A percentile compares a stretch with the other conserved stretches of the same genome.
Evolutionary conservation across 2,329 filamentous ascomycete species (phyloP).

Genomic region (Talaromyces sp.): DNA sequence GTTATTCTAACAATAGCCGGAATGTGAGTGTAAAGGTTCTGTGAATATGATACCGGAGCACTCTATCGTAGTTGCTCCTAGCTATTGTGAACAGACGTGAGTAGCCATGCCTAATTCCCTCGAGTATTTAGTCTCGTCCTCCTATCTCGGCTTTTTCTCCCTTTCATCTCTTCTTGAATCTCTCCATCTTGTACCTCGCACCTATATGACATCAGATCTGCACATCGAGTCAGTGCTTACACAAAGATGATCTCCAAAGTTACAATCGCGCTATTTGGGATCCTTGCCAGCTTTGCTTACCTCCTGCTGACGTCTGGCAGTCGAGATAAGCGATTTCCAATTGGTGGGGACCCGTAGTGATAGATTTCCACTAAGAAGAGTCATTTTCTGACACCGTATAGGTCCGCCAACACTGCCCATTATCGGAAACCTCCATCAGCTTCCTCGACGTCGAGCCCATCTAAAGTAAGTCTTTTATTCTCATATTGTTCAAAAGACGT

Average conservation of each 20-base stretch:
- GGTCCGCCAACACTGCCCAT: slow-evolving; percentile 15
- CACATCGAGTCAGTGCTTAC: not conserved
- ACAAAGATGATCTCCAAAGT: not conserved
- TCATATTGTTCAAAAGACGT: not conserved
- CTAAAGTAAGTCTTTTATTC: not conserved
- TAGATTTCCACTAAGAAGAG: too few relatives aligned
- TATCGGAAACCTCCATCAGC: slow-evolving; percentile 19
- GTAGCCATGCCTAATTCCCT: not conserved
- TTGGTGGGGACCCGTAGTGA: not conserved
- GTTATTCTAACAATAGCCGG: not conserved
- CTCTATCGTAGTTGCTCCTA: too few relatives aligned
- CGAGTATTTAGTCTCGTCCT: not conserved
- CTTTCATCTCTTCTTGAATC: too few relatives aligned
- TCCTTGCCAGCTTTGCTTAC: not conserved
- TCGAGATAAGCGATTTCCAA: not conserved
- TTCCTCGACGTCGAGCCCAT: slow-evolving; percentile 2
- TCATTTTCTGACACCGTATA: not conserved
- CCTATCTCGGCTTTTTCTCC: not conserved
- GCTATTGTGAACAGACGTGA: not conserved
- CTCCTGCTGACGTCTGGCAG: not conserved
- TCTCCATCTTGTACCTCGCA: not conserved
- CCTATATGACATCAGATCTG: not conserved
- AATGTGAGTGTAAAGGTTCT: not conserved
- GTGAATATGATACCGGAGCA: not conserved
- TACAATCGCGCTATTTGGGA: not conserved